These are phyloP conservation scores for Colletotrichum godetiae DNA, from an alignment of 2,329 filamentous ascomycete species.

Conservation along the genomic window DNA sequence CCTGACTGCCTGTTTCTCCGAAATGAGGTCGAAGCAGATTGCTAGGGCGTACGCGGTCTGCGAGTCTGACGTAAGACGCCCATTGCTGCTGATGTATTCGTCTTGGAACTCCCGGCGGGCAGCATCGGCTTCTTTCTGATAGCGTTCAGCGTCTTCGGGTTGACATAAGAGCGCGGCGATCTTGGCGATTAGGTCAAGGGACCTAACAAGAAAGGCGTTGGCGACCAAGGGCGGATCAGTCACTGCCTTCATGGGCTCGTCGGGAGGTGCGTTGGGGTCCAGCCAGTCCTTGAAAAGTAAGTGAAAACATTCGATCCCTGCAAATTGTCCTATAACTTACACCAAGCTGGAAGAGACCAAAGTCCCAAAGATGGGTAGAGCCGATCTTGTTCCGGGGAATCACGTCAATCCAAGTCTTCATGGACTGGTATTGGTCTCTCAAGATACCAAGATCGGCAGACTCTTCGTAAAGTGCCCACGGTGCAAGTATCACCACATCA, in stretches of 20 bases:
- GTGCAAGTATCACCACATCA: slow-evolving; percentile 22
- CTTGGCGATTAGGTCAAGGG: background rate
- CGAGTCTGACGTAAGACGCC: slow-evolving; percentile 35
- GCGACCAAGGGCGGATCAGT: slow-evolving; percentile 45
- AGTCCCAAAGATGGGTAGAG: slow-evolving; percentile 18
- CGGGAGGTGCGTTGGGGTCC: slow-evolving; percentile 44
- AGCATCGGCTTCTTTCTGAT: background rate
- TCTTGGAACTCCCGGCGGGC: slow-evolving; percentile 36
- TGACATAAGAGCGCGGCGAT: background rate
- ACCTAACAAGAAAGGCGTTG: slow-evolving; percentile 44
- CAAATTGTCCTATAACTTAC: background rate
- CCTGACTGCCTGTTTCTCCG: background rate
- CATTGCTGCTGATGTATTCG: slow-evolving; percentile 38
- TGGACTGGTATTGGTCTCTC: slow-evolving; percentile 11
- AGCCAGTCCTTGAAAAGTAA: slow-evolving; percentile 42
- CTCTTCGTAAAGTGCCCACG: slow-evolving; percentile 27
- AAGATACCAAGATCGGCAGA: slow-evolving; percentile 7
- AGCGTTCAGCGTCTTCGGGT: background rate
- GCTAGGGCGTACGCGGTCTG: slow-evolving; percentile 40
- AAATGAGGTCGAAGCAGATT: slow-evolving; percentile 37
- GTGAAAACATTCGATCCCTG: fast-evolving
- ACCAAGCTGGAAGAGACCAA: slow-evolving; percentile 6
- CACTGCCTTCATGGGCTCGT: slow-evolving; percentile 40
- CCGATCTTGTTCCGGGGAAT: slow-evolving; percentile 12
- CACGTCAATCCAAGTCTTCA: slow-evolving; percentile 1